A percentile compares a stretch with the other conserved stretches of the same genome.
Conservation (phyloP, 371 early-diverging fungal species). For the Mortierella sp. region DNA sequence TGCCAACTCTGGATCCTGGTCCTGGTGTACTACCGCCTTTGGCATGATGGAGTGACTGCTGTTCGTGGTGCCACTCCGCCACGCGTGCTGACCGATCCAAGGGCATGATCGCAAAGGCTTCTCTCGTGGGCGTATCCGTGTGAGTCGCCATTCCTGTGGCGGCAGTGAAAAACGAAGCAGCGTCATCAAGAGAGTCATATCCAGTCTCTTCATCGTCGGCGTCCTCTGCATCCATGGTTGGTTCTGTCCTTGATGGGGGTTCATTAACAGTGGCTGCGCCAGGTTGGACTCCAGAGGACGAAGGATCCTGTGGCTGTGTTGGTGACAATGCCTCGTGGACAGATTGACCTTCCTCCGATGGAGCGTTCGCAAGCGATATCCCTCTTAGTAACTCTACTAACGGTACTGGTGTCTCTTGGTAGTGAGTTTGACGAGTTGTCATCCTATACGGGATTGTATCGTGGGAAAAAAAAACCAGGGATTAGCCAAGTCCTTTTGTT, state of each 20-base stretch:
- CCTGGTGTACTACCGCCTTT: constrained; percentile 11
- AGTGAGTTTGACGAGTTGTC: constrained; percentile 20
- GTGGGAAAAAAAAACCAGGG: too few species aligned
- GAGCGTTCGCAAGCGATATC: constrained; percentile 23
- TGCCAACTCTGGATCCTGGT: not conserved
- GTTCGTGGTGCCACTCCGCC: constrained; percentile 50
- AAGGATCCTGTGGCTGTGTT: not conserved
- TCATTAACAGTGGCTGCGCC: not conserved
- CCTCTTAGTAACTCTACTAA: constrained; percentile 26
- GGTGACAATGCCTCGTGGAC: not conserved
- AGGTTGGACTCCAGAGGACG: too few species aligned
- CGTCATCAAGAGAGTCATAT: constrained; percentile 49
- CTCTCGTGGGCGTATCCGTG: constrained; percentile 34
- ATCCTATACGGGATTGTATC: constrained; percentile 5
- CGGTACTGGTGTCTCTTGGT: constrained; percentile 27
- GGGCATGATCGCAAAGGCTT: constrained; percentile 31
- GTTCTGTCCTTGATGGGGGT: constrained; percentile 6
- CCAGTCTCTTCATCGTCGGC: constrained; percentile 52
- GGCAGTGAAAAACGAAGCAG: constrained; percentile 47
- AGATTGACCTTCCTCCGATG: constrained; percentile 27
- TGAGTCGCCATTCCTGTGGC: constrained; percentile 31
- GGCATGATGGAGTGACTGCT: constrained; percentile 41
- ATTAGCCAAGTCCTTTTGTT: too few species aligned
- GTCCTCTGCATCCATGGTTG: constrained; percentile 27
- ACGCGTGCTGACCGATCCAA: constrained; percentile 45